Base-by-base conservation (phyloP, 139 green algal species). In the Edaphochlamys debaryana region DNA sequence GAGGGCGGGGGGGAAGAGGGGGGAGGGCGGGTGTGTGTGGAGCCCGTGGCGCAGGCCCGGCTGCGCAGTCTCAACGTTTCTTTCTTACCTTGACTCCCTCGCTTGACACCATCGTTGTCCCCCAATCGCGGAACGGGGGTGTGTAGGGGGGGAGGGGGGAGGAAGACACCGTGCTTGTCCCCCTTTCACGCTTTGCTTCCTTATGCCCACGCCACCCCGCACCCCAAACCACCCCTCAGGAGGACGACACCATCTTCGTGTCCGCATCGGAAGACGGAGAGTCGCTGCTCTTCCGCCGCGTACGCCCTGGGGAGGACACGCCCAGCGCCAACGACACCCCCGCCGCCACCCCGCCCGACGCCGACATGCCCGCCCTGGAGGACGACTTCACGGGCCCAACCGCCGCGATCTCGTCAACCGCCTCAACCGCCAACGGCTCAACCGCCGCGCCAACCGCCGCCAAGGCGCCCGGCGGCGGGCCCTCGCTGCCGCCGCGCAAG, bases 201-300 rank as follows among this genome's bases (percentile, higher is more conserved):
- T 41, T 40, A 4, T 23, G 23, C 72, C 50, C 72, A 80, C 72
- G 60, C 4, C 72, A 4, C n/a, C 50, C 72, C 72, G 5, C 8
- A 3, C 72, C 50, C 17, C 36, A 41, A n/a, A n/a, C n/a, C 32
- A 11, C 29, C 4, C 3, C 29, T 37, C 82, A 91, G 79, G 88
- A 92, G 82, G 88, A 92, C 13, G 88, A 92, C 71, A 89, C 75
- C 4, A 82, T 92, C 32, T 45, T 89, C 19, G 90, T 89, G 32
- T 45, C 77, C 13, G 67, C 19, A 17, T 58, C 50, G 19, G 37
- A 32, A 13, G 85, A 42, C 19, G 68, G 69, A 20, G 6, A 0
- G 6, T 22, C 68, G 3, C 79, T 88, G 0, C 32, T 25, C 58
- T 85, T 88, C 64, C 22, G 22, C 17, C 69, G 83, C 0, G 58